Evolutionary conservation across 2,329 filamentous ascomycete genomes (phyloP), one percentile per base, ranked within the genome.

Genomic region (Stemphylium lycopersici): DNA sequence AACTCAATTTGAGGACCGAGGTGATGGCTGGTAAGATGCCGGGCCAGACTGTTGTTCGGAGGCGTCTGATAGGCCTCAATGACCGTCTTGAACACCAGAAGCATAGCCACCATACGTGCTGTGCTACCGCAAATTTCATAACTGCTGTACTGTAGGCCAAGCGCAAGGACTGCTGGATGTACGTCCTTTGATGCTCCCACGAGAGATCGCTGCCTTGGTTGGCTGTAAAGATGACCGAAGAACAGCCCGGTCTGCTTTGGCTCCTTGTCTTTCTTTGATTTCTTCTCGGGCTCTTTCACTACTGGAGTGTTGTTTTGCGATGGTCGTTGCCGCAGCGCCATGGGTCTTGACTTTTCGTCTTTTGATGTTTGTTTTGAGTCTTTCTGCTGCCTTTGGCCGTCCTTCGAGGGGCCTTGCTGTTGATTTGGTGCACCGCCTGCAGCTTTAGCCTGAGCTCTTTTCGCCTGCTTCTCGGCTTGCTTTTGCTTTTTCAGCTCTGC

Each of bases 1-100:
- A 96, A 97, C 62, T 96, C 92, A 70, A 99, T 97, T 77, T 99
- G 95, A 33, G 93, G 91, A 69, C 92, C 95, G 55, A 99, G 86
- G 61, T 91, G 87, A 76, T 98, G 91, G 10, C 90, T 90, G 29
- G 91, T 95, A 67, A 99, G 87, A 79, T 99, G 93, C 31, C 95
- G 88, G 16, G 92, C 90, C 37, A 99, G 84, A 36, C 92, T 93
- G 53, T 88, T 92, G 36, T 90, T 89, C 22, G 87, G 82, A 4
- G 95, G 95, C 1, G 93, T 98, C 41, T 87, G 90, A 76, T 99
- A 99, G n/a, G 90, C 88, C 69, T 91, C 86, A 59, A 99, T 93
- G 59, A 98, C 91, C 80, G 89, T 87, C 74, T 96, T 96, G 73
- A 99, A 96, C 1, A 91, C 92, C 61, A 95, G 78, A 40, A 99